phyloP scores from a whole-genome alignment of 345 rosid species.

The Euphorbia pulcherrima region DNA sequence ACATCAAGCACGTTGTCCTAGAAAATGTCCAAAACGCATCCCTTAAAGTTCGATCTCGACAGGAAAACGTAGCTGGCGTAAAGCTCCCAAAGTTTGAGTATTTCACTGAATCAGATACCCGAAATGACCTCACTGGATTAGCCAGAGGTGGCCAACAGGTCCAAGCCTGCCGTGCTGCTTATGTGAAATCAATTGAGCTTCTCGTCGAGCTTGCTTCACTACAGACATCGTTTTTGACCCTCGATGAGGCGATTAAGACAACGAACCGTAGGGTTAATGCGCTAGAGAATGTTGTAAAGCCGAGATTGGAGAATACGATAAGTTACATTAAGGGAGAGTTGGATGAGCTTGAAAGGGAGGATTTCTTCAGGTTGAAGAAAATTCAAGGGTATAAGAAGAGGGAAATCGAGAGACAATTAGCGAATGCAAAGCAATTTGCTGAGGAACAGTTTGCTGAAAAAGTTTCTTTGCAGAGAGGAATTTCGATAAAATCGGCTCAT shows the following conservation, averaged over 20 bases:
- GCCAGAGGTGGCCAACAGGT: conserved; percentile 96
- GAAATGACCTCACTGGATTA: conserved; percentile 84
- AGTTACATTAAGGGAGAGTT: conserved; percentile 78
- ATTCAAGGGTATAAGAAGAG: conserved; percentile 80
- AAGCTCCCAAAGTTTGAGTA: conserved; percentile 87
- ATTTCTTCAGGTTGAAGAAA: conserved; percentile 90
- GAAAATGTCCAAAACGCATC: conserved; percentile 82
- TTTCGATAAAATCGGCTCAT: conserved; percentile 58
- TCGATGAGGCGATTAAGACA: conserved; percentile 94
- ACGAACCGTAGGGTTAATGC: conserved; percentile 92
- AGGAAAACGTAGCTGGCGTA: conserved; percentile 84
- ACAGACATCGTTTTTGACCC: conserved; percentile 86
- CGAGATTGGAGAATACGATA: conserved; percentile 81
- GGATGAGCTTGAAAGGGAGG: conserved; percentile 93
- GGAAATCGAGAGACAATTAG: conserved; percentile 55
- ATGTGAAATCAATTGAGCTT: conserved; percentile 83
- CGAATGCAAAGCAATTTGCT: conserved; percentile 50
- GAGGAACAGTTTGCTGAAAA: conserved; percentile 65
- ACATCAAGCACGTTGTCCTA: conserved; percentile 69
- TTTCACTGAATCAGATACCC: conserved; percentile 74
- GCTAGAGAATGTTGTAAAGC: conserved; percentile 87
- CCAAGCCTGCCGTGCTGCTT: conserved; percentile 82
- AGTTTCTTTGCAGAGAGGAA: conserved; percentile 67
- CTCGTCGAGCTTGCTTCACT: conserved; percentile 93
- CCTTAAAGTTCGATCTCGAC: conserved; percentile 70